Conservation (phyloP, 176 grass and related monocot genomes). For the Raddia distichophylla region DNA sequence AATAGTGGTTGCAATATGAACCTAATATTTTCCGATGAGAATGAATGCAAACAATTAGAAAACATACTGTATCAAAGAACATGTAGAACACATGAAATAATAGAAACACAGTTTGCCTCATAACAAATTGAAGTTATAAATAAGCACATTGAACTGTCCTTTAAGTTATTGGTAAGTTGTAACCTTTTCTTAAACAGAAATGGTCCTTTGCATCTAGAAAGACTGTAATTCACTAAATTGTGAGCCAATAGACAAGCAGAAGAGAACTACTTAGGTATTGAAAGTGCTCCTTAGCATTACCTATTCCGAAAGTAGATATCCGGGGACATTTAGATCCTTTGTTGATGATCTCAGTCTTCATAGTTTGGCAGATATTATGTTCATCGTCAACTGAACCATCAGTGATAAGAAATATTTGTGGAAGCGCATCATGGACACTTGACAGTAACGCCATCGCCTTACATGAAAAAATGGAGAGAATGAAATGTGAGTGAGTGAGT, state of each 20-base stretch:
- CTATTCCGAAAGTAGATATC: constrained; percentile 94
- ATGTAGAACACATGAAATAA: neutral
- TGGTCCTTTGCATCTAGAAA: constrained; percentile 20
- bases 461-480: constrained; percentile 24
- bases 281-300: constrained; percentile 51
- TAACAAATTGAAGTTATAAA: constrained; percentile 4
- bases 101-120: neutral
- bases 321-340: constrained; percentile 70
- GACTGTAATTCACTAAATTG: neutral
- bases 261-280: neutral
- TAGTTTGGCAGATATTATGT: constrained; percentile 71
- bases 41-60: constrained; percentile 29
- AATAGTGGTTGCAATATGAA: constrained; percentile 94
- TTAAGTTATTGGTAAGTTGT: neutral
- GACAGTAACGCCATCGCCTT: constrained; percentile 81
- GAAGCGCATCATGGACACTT: constrained; percentile 61
- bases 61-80: neutral
- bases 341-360: constrained; percentile 53
- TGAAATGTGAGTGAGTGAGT: neutral
- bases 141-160: neutral
- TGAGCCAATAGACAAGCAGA: neutral
- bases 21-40: constrained; percentile 62
- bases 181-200: neutral
- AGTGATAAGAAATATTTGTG: constrained; percentile 95
- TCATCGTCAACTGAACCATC: constrained; percentile 95